Base-by-base conservation (phyloP, 2,329 filamentous ascomycete genomes). In the Aspergillus texensis region DNA sequence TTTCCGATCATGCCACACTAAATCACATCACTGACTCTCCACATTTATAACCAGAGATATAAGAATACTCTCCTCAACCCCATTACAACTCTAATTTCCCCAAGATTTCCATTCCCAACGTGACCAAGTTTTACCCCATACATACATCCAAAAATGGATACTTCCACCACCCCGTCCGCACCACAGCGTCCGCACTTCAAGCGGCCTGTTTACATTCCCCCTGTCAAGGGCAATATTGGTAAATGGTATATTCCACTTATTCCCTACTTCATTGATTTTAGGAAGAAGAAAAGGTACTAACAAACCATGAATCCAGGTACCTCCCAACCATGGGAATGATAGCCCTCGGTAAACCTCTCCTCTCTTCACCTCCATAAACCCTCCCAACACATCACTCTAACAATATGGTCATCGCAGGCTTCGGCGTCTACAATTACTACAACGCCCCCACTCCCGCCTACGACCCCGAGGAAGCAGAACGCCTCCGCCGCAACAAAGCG, bases 401-500 rank as follows among this genome's bases (percentile, higher is more conserved):
- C 12, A n/a, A 32, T 24, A 24, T 24, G 21, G 21, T 24, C 21
- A 34, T 32, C 14, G 1, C 56, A 69, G 68, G 68, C 32, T 69
- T 68, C 60, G 66, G 68, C n/a, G 45, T 65, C 19, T 57, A 64
- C 58, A 68, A 65, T 41, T 62, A 66, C 59, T 64, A 54, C 30
- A 57, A 43, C 41, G 16, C 54, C 32, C 55, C 58, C 34, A 32
- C 34, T 30, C 59, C 53, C 24, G 54, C 59, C 32, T 55, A 58
- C 19, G 21, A 60, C 21, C 48, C 60, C 10, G 70, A 74, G 46
- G 75, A 77, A 62, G 67, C 78, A 64, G 67, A 77, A 57, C 67
- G 77, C 2, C 71, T 77, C 1, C 75, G 76, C 30, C 75, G 70
- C 58, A 80, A 81, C 60, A 71, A 72, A 54, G 70, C 75, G 6